Base-by-base conservation (phyloP, 2,329 filamentous ascomycete genomes). In the Colletotrichum coccodes region DNA sequence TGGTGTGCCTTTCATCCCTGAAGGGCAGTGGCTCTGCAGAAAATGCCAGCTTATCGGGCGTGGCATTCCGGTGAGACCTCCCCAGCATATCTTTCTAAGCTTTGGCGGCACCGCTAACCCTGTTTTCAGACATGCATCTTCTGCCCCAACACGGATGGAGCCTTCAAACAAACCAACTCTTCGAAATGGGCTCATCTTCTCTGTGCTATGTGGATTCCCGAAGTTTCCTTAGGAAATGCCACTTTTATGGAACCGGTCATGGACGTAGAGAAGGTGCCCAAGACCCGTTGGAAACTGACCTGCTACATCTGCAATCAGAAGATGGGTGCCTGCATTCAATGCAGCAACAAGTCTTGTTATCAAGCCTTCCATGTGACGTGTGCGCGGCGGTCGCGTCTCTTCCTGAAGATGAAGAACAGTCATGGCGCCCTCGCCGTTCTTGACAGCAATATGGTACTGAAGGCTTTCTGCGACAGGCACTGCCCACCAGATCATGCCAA, bases 201-300 rank as follows among this genome's bases (percentile, higher is more conserved):
- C 9, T 99, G 96, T 77, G 94, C 96, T 36, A 96, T 98, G 84
- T 99, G 96, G 96, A 98, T 99, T 75, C 96, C 96, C 0, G 96
- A 99, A 81, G 94, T 98, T 7, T 95, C 94, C 4, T 89, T 99
- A 57, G 96, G 95, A 16, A 99, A 99, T 76, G 92, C 94, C 70
- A 97, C 95, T 8, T 96, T 98, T 78, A 98, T 98, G 94, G 96
- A 99, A 76, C 96, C 96, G 0, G 94, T 99, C 58, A 97, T 96
- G 85, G 96, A 98, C 74, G 94, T 99, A 40, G 96, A 99, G 78
- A 98, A 98, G 80, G 95, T 99, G 3, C 96, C 96, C 1, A 96
- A 94, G 78, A 95, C 91, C 70, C 89, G 96, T 71, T 99, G 96
- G 96, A 97, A 93, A 79, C 84, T 98, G 76, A 91, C 89, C 46